Evolutionary conservation across 176 grass and related monocot species (phyloP).

Genomic region (Rhynchospora breviuscula): DNA sequence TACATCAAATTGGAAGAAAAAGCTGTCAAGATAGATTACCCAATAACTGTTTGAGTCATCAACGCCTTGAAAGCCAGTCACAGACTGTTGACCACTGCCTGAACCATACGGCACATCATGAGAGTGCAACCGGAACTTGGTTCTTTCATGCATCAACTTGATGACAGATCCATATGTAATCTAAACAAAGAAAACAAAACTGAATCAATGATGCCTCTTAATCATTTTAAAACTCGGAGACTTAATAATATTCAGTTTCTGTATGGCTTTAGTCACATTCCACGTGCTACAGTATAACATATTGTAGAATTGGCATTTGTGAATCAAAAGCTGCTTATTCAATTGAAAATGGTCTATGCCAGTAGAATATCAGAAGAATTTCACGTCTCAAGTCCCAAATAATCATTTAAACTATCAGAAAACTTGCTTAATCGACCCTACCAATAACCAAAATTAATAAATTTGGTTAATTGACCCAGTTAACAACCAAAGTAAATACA

Average conservation of each 20-base stretch:
- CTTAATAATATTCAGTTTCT: neutral
- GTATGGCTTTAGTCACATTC: neutral
- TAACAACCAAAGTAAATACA: neutral
- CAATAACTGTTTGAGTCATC: conserved; percentile 82
- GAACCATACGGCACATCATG: conserved; percentile 84
- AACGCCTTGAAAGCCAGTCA: conserved; percentile 67
- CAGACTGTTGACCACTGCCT: conserved; percentile 76
- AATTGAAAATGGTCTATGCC: neutral
- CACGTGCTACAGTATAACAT: neutral
- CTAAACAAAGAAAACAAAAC: conserved; percentile 30
- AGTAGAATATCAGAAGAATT: neutral
- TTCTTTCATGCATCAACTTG: conserved; percentile 70
- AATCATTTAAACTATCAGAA: neutral
- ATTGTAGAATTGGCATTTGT: neutral
- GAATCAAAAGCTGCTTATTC: neutral
- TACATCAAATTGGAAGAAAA: neutral
- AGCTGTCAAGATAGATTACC: conserved; percentile 35
- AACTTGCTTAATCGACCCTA: neutral
- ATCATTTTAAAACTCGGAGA: neutral
- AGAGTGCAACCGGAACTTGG: conserved; percentile 65
- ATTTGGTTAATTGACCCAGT: too few relatives aligned
- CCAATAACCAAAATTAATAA: neutral
- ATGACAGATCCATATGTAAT: conserved; percentile 61
- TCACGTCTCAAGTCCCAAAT: neutral
- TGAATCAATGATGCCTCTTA: neutral